Percentiles rank a stretch among this genome's conserved stretches.
Evolutionary conservation across 148 eudicot genomes (phyloP).

Genomic region (Rheum nobile): DNA sequence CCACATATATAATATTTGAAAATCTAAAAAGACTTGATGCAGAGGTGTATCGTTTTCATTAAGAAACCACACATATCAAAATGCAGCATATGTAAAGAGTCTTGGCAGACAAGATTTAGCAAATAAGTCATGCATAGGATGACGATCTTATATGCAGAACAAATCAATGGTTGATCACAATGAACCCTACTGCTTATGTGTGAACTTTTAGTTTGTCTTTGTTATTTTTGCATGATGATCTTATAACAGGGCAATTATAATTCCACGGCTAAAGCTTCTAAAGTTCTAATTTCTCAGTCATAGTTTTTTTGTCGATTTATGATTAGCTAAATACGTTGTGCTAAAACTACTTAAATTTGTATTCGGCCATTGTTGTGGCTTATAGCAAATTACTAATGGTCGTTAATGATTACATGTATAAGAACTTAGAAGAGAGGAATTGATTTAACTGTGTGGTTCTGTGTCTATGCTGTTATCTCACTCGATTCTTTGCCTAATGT

Average conservation of each 20-base stretch:
- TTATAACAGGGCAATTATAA: neutral
- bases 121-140: no score
- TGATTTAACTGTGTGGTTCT: no score
- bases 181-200: neutral
- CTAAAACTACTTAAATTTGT: neutral
- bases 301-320: neutral
- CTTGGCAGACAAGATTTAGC: no score
- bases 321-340: neutral
- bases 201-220: neutral
- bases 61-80: no score
- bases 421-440: no score
- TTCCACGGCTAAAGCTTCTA: neutral
- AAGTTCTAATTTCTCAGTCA: no score
- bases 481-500: slow-evolving; percentile 9
- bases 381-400: neutral
- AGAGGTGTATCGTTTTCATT: no score
- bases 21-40: no score
- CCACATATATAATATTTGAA: no score
- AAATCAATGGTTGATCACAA: neutral
- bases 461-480: slow-evolving; percentile 1
- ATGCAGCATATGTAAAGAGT: no score
- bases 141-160: neutral
- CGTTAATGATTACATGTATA: neutral
- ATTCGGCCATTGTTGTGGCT: neutral
- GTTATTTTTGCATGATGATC: neutral